A percentile compares a stretch with the other conserved stretches of the same genome.
phyloP scores from a whole-genome alignment of 129 eudicot species.

The Flaveria brownii region DNA sequence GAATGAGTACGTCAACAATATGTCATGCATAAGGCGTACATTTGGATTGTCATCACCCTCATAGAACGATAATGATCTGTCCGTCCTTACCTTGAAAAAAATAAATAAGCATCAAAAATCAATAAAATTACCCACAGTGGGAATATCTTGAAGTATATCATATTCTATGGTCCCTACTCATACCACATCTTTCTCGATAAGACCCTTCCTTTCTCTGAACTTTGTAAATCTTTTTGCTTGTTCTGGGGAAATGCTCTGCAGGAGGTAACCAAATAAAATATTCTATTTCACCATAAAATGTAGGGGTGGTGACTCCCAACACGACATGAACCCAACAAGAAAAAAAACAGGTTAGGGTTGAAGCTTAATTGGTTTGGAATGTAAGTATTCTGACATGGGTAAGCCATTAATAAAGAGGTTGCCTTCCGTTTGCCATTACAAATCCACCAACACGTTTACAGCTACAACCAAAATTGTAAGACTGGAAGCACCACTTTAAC shows the following conservation, averaged over 20 bases:
- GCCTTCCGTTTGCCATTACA: not conserved
- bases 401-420: not conserved
- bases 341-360: not conserved
- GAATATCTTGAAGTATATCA: not conserved
- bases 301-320: not conserved
- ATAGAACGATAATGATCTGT: constrained; percentile 81
- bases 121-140: not conserved
- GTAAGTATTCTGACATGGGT: not conserved
- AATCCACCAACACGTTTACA: not conserved
- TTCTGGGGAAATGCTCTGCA: constrained; percentile 74
- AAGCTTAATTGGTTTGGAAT: not conserved
- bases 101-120: constrained; percentile 4
- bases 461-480: not conserved
- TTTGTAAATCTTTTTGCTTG: constrained; percentile 48
- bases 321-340: not conserved
- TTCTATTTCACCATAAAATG: constrained; percentile 1
- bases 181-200: constrained; percentile 50
- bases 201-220: constrained; percentile 45
- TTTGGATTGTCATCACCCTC: constrained; percentile 96
- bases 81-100: constrained; percentile 83
- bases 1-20: constrained; percentile 84
- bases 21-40: constrained; percentile 70
- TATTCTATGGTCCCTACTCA: constrained; percentile 4
- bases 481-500: not conserved
- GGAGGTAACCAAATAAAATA: constrained; percentile 3